phyloP scores from a whole-genome alignment of 2,329 filamentous ascomycete species.

The Colletotrichum paranaense region DNA sequence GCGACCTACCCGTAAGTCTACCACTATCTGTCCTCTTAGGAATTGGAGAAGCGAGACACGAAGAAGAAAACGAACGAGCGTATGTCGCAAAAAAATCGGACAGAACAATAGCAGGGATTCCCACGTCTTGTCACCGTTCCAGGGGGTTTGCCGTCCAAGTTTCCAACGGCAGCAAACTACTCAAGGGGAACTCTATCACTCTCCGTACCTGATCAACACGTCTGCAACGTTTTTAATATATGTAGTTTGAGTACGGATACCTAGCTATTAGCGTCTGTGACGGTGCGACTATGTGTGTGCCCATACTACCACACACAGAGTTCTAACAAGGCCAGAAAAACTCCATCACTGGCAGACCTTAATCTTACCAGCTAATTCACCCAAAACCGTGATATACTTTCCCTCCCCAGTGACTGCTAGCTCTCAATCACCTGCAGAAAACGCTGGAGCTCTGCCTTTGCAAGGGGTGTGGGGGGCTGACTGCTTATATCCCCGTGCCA shows the following conservation, averaged over 20 bases:
- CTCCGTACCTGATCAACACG: background rate
- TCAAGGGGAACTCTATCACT: background rate
- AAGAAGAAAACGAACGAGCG: background rate
- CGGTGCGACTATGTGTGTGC: no score
- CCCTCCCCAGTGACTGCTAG: background rate
- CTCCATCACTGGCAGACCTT: background rate
- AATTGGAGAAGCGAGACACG: background rate
- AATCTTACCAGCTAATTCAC: background rate
- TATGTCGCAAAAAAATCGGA: background rate
- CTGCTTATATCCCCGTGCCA: background rate
- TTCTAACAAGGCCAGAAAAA: background rate
- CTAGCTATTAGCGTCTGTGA: no score
- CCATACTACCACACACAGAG: background rate
- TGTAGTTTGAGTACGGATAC: no score
- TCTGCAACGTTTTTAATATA: background rate
- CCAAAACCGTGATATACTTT: background rate
- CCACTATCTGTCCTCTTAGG: slow-evolving; percentile 8
- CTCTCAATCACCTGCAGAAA: background rate
- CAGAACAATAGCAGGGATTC: slow-evolving; percentile 13
- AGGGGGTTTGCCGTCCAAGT: background rate
- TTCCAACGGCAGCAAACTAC: background rate
- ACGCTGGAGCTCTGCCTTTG: slow-evolving; percentile 24
- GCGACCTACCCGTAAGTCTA: background rate
- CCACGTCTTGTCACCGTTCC: background rate
- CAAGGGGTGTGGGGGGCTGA: background rate